Evolutionary conservation across 805 yeast genomes (phyloP).

Genomic region (Debaryomyces castellii): DNA sequence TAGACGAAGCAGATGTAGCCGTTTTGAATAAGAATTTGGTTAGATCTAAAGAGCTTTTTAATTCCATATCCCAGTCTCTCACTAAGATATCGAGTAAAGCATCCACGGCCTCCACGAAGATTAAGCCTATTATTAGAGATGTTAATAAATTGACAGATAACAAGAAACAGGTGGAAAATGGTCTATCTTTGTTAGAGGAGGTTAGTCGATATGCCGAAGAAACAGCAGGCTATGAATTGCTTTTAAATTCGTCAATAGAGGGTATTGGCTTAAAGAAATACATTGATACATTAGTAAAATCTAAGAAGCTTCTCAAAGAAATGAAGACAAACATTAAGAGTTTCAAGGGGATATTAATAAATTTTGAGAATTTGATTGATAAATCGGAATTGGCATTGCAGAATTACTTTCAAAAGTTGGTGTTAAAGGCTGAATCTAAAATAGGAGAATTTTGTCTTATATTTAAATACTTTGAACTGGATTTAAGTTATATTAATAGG

Average conservation of each 20-base stretch:
- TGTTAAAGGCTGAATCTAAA: conserved; percentile 36
- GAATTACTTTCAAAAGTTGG: conserved; percentile 43
- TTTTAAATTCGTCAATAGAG: conserved; percentile 34
- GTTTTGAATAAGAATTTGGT: conserved; percentile 74
- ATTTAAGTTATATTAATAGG: conserved; percentile 15
- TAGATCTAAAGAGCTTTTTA: conserved; percentile 56
- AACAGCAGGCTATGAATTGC: conserved; percentile 40
- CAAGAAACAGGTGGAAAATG: conserved; percentile 57
- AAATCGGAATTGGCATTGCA: conserved; percentile 57
- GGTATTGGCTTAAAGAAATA: conserved; percentile 38
- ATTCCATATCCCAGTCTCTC: conserved; percentile 55
- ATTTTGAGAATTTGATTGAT: conserved; percentile 54
- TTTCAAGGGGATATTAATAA: conserved; percentile 67
- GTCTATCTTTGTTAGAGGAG: conserved; percentile 50
- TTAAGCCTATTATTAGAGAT: conserved; percentile 69
- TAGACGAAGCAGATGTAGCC: conserved; percentile 81
- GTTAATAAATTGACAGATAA: conserved; percentile 56
- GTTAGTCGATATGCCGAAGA: conserved; percentile 50
- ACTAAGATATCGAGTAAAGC: conserved; percentile 53
- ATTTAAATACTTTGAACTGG: conserved; percentile 41
- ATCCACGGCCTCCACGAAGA: conserved; percentile 54
- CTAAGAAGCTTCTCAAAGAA: conserved; percentile 47
- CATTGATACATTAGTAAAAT: conserved; percentile 30
- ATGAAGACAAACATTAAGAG: conserved; percentile 44
- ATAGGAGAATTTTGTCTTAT: conserved; percentile 40